phyloP scores from a whole-genome alignment of 306 rosid species.

The Lathyrus oleraceus region DNA sequence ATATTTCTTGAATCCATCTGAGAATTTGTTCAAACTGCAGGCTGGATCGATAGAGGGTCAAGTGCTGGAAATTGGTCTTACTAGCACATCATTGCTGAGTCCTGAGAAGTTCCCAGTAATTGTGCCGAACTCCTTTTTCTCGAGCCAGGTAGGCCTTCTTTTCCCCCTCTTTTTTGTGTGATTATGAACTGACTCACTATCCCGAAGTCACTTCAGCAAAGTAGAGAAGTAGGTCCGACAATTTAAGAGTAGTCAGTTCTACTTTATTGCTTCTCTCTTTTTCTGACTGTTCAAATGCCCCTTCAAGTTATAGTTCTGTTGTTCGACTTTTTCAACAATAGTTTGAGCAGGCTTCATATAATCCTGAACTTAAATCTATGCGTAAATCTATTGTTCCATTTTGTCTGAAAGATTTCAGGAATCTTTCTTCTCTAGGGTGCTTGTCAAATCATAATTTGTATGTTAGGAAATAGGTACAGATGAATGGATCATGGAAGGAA shows the following conservation, averaged over 20 bases:
- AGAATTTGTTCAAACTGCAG: constrained; percentile 45
- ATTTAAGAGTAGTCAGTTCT: constrained; percentile 2
- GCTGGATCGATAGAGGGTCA: constrained; percentile 95
- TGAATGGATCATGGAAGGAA: constrained; percentile 5
- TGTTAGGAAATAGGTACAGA: background rate
- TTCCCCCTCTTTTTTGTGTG: background rate
- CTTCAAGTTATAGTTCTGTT: background rate
- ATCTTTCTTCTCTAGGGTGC: background rate
- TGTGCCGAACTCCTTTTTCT: constrained; percentile 85
- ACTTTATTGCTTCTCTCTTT: constrained; percentile 16
- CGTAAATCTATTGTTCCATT: background rate
- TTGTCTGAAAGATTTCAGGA: background rate
- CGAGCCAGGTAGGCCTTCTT: constrained; percentile 67
- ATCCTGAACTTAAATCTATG: background rate
- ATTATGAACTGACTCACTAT: constrained; percentile 15
- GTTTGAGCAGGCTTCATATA: background rate
- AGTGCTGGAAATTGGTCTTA: constrained; percentile 94
- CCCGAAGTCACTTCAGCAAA: constrained; percentile 22
- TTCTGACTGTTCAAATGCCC: background rate
- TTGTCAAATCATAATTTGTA: constrained; percentile 1
- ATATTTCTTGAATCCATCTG: constrained; percentile 20
- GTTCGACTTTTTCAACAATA: background rate
- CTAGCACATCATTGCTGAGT: constrained; percentile 75
- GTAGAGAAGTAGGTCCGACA: constrained; percentile 9
- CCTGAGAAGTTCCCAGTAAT: constrained; percentile 87